Evolutionary conservation across 108 stramenopile species (phyloP).

Genomic region (Fistulifera pelliculosa): DNA sequence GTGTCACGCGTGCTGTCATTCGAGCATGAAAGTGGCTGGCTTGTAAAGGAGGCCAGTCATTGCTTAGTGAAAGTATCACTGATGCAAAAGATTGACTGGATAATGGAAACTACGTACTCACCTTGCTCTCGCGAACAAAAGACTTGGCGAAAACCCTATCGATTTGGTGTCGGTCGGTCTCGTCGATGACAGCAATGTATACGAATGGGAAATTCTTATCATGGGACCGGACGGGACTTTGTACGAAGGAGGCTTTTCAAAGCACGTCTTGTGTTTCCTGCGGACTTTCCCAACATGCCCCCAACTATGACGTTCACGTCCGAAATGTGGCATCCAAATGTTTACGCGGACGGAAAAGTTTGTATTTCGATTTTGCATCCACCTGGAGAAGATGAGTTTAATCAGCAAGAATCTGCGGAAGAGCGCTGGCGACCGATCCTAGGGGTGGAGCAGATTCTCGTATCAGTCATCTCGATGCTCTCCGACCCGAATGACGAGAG

Average conservation of each 20-base stretch:
- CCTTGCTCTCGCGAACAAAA: slow-evolving; percentile 9
- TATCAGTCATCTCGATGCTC: slow-evolving; percentile 94
- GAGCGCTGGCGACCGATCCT: slow-evolving; percentile 99
- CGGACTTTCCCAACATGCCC: slow-evolving; percentile 96
- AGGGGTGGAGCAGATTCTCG: slow-evolving; percentile 94
- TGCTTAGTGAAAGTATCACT: too few species aligned
- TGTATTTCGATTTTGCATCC: slow-evolving; percentile 99
- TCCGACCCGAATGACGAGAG: slow-evolving; percentile 96
- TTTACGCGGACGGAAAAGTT: slow-evolving; percentile 81
- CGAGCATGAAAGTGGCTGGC: too few species aligned
- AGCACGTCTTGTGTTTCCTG: slow-evolving; percentile 87
- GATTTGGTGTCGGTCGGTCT: slow-evolving; percentile 85
- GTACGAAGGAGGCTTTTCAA: slow-evolving; percentile 97
- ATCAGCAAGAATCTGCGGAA: slow-evolving; percentile 91
- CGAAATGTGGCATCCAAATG: slow-evolving; percentile 99
- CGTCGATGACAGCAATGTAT: slow-evolving; percentile 75
- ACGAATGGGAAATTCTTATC: slow-evolving; percentile 94
- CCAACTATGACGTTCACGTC: slow-evolving; percentile 88
- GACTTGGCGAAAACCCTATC: slow-evolving; percentile 81
- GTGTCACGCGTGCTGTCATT: too few species aligned
- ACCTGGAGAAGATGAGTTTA: slow-evolving; percentile 92
- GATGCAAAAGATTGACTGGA: too few species aligned
- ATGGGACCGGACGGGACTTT: slow-evolving; percentile 90
- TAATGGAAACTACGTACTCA: not conserved
- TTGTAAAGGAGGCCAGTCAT: too few species aligned